Percentiles rank a stretch among this genome's conserved stretches.
Evolutionary conservation across 1,284 basidiomycete species (phyloP).

Genomic region (Peniophora sp.): DNA sequence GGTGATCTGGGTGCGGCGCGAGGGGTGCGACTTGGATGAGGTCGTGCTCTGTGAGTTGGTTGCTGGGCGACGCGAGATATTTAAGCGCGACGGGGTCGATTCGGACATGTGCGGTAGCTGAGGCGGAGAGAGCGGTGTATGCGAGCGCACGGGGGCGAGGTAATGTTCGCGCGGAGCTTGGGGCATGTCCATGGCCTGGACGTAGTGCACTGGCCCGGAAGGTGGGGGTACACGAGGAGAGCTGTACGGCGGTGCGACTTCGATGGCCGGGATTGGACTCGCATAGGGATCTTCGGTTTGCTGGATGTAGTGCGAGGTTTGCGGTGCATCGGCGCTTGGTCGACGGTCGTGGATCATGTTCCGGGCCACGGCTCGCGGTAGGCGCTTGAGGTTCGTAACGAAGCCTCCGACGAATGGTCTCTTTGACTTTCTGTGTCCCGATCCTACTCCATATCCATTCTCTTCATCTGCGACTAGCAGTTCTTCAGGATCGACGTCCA

Average conservation of each 20-base stretch:
- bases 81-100: neutral
- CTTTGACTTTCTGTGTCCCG: constrained; percentile 2
- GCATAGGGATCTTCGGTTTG: neutral
- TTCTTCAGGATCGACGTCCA: neutral
- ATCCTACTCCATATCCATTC: neutral
- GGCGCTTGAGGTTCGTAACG: constrained; percentile 16
- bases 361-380: constrained; percentile 18
- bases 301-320: neutral
- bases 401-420: constrained; percentile 26
- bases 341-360: constrained; percentile 12
- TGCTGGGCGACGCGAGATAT: constrained; percentile 5
- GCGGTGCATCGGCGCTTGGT: neutral
- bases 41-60: constrained; percentile 3
- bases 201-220: constrained; percentile 15
- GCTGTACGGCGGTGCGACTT: constrained; percentile 17
- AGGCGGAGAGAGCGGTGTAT: constrained; percentile 7
- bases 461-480: neutral
- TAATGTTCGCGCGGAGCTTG: neutral
- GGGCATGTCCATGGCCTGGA: constrained; percentile 15
- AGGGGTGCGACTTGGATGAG: constrained; percentile 9
- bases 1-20: neutral
- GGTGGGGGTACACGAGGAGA: constrained; percentile 13
- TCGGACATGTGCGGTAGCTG: neutral
- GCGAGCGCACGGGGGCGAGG: too few species aligned
- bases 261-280: neutral